phyloP scores from a whole-genome alignment of 1,284 basidiomycete genomes.

The Volvariella surrecta region DNA sequence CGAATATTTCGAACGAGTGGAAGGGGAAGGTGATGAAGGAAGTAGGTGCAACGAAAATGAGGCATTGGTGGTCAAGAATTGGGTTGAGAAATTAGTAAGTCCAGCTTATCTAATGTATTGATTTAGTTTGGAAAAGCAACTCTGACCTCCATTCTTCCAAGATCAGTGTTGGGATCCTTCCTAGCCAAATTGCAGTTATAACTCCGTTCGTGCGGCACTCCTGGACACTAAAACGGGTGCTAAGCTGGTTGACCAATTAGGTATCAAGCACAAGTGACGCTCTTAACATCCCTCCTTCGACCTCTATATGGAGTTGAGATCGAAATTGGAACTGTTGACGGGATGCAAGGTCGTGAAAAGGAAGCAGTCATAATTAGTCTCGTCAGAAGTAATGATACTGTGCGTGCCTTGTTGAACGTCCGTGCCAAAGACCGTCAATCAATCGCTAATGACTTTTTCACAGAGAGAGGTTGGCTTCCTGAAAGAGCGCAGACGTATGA shows the following conservation, averaged over 20 bases:
- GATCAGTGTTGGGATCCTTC: conserved; percentile 62
- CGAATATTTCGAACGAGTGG: conserved; percentile 79
- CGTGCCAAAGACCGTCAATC: neutral
- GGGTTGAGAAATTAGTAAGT: conserved; percentile 74
- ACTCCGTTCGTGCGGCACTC: conserved; percentile 56
- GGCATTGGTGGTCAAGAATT: conserved; percentile 73
- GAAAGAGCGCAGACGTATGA: conserved; percentile 83
- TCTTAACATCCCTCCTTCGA: conserved; percentile 68
- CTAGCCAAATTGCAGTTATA: conserved; percentile 81
- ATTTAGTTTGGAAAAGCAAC: neutral
- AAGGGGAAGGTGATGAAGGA: conserved; percentile 69
- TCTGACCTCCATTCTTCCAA: conserved; percentile 27
- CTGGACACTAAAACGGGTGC: conserved; percentile 4
- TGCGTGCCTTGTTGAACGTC: conserved; percentile 19
- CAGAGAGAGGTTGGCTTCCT: conserved; percentile 88
- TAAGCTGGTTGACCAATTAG: no score
- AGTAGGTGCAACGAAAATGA: conserved; percentile 94
- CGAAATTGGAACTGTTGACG: conserved; percentile 89
- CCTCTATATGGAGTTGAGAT: conserved; percentile 60
- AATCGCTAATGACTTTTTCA: conserved; percentile 4
- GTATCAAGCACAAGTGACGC: conserved; percentile 87
- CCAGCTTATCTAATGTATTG: neutral
- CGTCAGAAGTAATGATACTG: conserved; percentile 81
- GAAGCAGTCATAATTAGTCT: conserved; percentile 86
- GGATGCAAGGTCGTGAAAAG: conserved; percentile 90